Evolutionary conservation across 768 basidiomycete genomes (phyloP).

Genomic region (Dacryopinax spathularia): DNA sequence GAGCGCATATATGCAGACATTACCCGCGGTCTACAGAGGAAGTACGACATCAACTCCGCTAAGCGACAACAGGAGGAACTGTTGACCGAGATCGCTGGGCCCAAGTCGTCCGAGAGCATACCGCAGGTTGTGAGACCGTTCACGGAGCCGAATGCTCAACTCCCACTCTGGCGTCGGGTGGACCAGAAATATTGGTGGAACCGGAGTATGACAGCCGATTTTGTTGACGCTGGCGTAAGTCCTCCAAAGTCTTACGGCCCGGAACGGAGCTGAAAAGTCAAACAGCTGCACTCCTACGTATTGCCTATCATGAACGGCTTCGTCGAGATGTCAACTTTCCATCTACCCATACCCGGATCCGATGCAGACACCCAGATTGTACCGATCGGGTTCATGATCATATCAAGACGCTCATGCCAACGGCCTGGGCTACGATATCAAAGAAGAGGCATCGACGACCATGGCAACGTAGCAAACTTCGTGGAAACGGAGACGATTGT

Average conservation of each 20-base stretch:
- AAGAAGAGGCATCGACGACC: slow-evolving; percentile 83
- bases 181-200: slow-evolving; percentile 96
- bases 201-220: slow-evolving; percentile 67
- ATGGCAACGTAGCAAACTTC: slow-evolving; percentile 88
- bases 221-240: slow-evolving; percentile 74
- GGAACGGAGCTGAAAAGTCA: neutral
- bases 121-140: slow-evolving; percentile 36
- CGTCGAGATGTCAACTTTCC: slow-evolving; percentile 61
- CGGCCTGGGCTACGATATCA: slow-evolving; percentile 91
- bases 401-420: slow-evolving; percentile 76
- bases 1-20: slow-evolving; percentile 37
- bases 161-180: slow-evolving; percentile 84
- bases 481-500: slow-evolving; percentile 89
- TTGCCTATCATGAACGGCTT: slow-evolving; percentile 90
- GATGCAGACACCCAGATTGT: slow-evolving; percentile 27
- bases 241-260: neutral
- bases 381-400: slow-evolving; percentile 59
- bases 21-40: slow-evolving; percentile 69
- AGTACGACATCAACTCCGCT: slow-evolving; percentile 47
- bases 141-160: slow-evolving; percentile 55
- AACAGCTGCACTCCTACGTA: slow-evolving; percentile 65
- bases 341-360: slow-evolving; percentile 26
- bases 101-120: slow-evolving; percentile 17
- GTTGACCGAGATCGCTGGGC: slow-evolving; percentile 35
- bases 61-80: slow-evolving; percentile 44